phyloP scores from a whole-genome alignment of 208 protist species.

The Tritrichomonas foetus region DNA sequence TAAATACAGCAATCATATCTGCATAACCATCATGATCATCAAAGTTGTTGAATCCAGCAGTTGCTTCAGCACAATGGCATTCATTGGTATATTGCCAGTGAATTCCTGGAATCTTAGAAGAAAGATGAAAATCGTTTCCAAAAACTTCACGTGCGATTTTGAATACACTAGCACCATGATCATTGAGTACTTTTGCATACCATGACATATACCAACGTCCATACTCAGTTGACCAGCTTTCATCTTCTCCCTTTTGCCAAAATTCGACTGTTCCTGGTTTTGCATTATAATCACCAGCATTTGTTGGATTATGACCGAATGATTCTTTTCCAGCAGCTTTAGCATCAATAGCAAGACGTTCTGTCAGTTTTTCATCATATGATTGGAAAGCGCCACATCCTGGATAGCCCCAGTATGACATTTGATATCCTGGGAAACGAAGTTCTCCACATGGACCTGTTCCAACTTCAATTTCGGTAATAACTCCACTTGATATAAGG shows the following conservation, averaged over 20 bases:
- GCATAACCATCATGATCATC: neutral
- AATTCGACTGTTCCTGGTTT: neutral
- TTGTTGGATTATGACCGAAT: neutral
- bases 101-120: neutral
- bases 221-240: neutral
- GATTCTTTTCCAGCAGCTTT: neutral
- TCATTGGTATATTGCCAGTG: neutral
- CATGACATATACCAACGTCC: neutral
- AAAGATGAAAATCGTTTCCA: neutral
- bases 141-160: neutral
- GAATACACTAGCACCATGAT: neutral
- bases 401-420: conserved; percentile 56
- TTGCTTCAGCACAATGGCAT: neutral
- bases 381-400: conserved; percentile 53
- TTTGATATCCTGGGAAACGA: conserved; percentile 64
- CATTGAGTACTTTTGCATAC: neutral
- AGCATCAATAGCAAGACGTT: neutral
- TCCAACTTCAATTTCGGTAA: conserved; percentile 21
- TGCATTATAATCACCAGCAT: neutral
- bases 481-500: neutral
- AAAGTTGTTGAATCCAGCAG: neutral
- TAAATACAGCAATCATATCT: neutral
- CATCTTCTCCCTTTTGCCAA: neutral
- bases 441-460: conserved; percentile 58
- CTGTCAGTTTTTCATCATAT: neutral